Percentiles rank a stretch among this genome's conserved stretches.
Conservation (phyloP, 345 rosid genomes). For the Camelina neglecta region DNA sequence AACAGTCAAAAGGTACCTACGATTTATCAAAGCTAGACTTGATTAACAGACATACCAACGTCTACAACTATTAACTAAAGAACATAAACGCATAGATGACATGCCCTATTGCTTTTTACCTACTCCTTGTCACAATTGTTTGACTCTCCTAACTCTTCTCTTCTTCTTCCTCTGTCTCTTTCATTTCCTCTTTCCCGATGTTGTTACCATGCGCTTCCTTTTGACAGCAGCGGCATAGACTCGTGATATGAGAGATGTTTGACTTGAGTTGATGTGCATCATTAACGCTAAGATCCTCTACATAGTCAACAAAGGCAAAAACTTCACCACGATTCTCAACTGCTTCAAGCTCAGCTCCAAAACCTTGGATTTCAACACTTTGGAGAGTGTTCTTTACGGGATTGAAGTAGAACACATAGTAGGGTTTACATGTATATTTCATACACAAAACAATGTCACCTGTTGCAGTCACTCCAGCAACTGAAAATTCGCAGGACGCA, state of each 20-base stretch:
- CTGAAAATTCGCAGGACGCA: neutral
- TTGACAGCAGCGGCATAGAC: too few relatives aligned
- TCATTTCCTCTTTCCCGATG: too few relatives aligned
- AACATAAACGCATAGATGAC: too few relatives aligned
- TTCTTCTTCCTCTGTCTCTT: too few relatives aligned
- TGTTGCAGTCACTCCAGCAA: neutral
- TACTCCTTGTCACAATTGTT: too few relatives aligned
- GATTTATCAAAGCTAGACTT: too few relatives aligned
- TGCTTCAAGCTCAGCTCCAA: neutral
- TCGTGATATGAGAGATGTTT: neutral
- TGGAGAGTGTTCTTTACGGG: neutral
- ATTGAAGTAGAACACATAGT: neutral
- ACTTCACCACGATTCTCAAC: neutral
- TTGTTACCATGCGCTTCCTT: too few relatives aligned
- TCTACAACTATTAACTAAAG: too few relatives aligned
- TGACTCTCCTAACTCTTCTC: too few relatives aligned
- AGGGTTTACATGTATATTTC: neutral
- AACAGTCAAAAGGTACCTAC: too few relatives aligned
- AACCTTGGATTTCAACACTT: constrained; percentile 18
- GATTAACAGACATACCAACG: neutral
- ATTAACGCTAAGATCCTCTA: constrained; percentile 1
- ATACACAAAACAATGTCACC: constrained; percentile 10
- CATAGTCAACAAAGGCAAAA: neutral
- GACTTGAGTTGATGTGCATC: constrained; percentile 6
- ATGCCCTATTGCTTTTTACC: too few relatives aligned